A percentile compares a stretch with the other conserved stretches of the same genome.
Evolutionary conservation across 331 rosid genomes (phyloP).

Genomic region (Cydonia oblonga): DNA sequence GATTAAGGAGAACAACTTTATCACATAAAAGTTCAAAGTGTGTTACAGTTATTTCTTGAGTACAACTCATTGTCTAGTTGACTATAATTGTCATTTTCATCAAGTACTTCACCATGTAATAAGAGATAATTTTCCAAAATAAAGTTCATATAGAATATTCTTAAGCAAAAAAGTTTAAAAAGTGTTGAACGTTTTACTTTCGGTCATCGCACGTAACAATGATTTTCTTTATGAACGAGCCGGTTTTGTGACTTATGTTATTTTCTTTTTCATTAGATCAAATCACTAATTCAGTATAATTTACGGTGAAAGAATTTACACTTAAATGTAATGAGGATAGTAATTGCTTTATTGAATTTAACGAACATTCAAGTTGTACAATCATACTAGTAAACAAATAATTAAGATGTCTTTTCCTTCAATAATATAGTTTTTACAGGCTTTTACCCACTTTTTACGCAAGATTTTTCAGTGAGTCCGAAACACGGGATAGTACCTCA

Average conservation of each 20-base stretch:
- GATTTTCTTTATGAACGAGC: too few relatives aligned
- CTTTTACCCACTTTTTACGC: too few relatives aligned
- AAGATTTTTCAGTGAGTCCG: too few relatives aligned
- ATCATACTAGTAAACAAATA: not conserved
- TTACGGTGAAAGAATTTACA: not conserved
- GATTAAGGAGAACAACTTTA: not conserved
- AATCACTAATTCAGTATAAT: not conserved
- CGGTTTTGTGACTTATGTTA: not conserved
- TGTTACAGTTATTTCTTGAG: too few relatives aligned
- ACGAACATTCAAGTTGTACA: not conserved
- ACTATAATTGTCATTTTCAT: too few relatives aligned
- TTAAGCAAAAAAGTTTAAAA: not conserved
- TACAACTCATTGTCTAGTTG: too few relatives aligned
- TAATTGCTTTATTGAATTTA: too few relatives aligned
- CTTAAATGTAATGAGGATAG: too few relatives aligned
- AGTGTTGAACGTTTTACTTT: not conserved
- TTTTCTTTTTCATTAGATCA: not conserved
- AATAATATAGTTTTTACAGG: too few relatives aligned
- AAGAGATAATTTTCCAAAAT: too few relatives aligned
- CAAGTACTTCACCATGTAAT: too few relatives aligned
- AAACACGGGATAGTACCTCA: accelerated
- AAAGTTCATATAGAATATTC: not conserved
- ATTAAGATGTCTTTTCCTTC: not conserved
- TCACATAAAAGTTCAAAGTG: not conserved
- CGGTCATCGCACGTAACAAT: not conserved